Conservation (phyloP, 495 filamentous ascomycete species). For the Aspergillus asperescens region DNA sequence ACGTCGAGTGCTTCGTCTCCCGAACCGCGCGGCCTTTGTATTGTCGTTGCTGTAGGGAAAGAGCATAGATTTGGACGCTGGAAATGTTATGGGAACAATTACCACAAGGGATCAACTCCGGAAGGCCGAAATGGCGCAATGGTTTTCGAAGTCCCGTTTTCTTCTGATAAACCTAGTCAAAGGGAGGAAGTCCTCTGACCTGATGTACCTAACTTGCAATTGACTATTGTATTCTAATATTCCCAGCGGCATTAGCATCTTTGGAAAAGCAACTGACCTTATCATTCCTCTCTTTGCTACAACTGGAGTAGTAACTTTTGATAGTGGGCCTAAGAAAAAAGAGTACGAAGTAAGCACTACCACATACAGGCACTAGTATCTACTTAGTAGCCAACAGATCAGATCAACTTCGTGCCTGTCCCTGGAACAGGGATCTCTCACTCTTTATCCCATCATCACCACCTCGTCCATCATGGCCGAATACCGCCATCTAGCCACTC, state of each 20-base stretch:
- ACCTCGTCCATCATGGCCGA: conserved; percentile 10
- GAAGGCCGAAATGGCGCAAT: conserved; percentile 71
- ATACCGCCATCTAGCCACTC: conserved; percentile 13
- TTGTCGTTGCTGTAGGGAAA: conserved; percentile 79
- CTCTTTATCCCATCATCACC: not conserved
- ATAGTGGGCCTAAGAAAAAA: too few species aligned
- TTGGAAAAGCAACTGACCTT: conserved; percentile 6
- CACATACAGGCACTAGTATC: too few species aligned
- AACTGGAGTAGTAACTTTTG: too few species aligned
- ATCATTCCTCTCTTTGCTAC: too few species aligned
- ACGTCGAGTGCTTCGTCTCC: conserved; percentile 38
- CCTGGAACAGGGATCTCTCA: not conserved
- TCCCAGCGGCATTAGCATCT: conserved; percentile 20
- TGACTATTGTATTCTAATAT: conserved; percentile 13
- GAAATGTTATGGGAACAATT: conserved; percentile 48
- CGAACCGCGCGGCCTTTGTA: conserved; percentile 59
- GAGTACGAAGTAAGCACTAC: too few species aligned
- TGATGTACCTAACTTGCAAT: conserved; percentile 12
- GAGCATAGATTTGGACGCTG: conserved; percentile 79
- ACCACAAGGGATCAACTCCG: conserved; percentile 38
- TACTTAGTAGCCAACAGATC: too few species aligned
- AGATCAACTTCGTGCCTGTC: too few species aligned
- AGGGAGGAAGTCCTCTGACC: not conserved
- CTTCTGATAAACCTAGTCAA: conserved; percentile 14
- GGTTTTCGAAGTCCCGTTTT: conserved; percentile 69